Base-by-base conservation (phyloP, 2,329 filamentous ascomycete genomes). In the Penicillium sp. region DNA sequence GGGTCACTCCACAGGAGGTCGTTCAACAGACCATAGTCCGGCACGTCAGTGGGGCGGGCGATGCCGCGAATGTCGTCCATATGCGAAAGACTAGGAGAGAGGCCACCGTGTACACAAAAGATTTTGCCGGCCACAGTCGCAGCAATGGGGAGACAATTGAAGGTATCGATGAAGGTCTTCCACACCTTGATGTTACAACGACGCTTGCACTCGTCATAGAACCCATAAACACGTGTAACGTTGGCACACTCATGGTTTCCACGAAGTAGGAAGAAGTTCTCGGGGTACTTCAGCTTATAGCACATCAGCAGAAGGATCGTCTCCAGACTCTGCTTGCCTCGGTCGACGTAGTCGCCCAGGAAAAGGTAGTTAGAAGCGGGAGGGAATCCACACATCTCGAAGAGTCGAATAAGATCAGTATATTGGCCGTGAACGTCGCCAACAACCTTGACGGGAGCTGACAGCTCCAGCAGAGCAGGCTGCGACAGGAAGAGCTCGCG, bases 31-130 rank as follows among this genome's bases (percentile, higher is more conserved):
- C 94, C 94, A 73, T 97, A 97, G 72, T 99, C 94, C 7, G 94
- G 94, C 21, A 99, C 94, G 71, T 99, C 94, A 1, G 94, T 99
- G 12, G 94, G 94, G 55, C 94, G 87, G 49, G 91, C 91, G 76
- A 99, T 97, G 72, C 96, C 90, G 66, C 94, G 88, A 67, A 99
- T 99, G 73, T 99, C 93, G 69, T 97, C 94, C 94, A 99, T 99
- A 70, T 97, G 93, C 55, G 89, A 88, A 49, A 99, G 82, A 48
- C 90, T 93, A 1, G 94, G 94, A 13, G 93, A 97, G 23, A 99
- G 81, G 15, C 94, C 94, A 50, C 94, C 94, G 70, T 99, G 94
- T 17, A 97, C 93, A 70, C 93, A 97, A 74, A 97, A 97, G 57
- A 97, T 97, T 80, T 97, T 97, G 65, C 91, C 91, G 2, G 93